Evolutionary conservation across 2,329 filamentous ascomycete species (phyloP).

Genomic region (Xylaria sp.): DNA sequence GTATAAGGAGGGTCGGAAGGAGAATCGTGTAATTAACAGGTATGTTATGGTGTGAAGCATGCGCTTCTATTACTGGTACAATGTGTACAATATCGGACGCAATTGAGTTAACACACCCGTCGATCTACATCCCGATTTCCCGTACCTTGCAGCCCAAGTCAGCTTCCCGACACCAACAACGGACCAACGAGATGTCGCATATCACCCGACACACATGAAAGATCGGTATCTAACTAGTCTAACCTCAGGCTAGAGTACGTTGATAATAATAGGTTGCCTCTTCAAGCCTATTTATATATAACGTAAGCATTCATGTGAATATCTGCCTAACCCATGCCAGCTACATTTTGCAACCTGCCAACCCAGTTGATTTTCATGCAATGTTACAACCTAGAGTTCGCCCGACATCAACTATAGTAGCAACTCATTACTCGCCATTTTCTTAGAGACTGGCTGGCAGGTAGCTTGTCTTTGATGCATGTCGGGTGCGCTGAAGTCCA

Average conservation of each 20-base stretch:
- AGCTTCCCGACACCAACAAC: background rate
- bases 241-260: background rate
- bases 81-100: background rate
- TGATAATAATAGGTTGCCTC: background rate
- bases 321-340: background rate
- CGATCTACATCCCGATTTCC: background rate
- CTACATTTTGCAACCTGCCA: background rate
- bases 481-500: slow-evolving; percentile 25
- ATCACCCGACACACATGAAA: background rate
- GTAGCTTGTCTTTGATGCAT: slow-evolving; percentile 9
- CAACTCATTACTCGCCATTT: background rate
- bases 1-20: background rate
- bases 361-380: background rate
- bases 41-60: background rate
- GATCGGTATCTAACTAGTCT: background rate
- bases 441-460: background rate
- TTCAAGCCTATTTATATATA: background rate
- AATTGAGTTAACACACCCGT: background rate
- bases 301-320: background rate
- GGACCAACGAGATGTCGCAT: slow-evolving; percentile 1
- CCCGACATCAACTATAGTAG: background rate
- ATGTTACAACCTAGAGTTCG: background rate
- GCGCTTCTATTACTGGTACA: background rate
- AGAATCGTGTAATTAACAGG: background rate
- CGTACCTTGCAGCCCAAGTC: slow-evolving; percentile 18